Base-by-base conservation (phyloP, 2,329 filamentous ascomycete genomes). In the Rhynchosporium agropyri region DNA sequence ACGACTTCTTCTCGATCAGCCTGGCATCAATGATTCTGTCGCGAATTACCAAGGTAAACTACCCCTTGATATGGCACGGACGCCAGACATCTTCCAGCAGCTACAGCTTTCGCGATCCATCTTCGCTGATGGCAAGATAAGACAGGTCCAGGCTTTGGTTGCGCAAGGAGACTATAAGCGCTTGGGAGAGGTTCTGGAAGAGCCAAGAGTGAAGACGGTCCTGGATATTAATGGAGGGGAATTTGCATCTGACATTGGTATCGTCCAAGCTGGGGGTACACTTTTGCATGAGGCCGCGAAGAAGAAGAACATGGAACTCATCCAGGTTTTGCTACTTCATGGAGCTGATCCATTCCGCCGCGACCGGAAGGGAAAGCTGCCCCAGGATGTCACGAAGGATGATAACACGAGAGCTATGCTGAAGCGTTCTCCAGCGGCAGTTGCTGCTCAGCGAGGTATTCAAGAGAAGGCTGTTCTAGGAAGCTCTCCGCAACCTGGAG, bases 381-480 rank as follows among this genome's bases (percentile, higher is more conserved):
- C 95, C 2, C 95, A 99, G 74, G 94, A 97, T 76, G 89, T 97
- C 51, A 98, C 95, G 58, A 97, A 95, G 74, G 95, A 99, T 75
- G 95, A 99, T 73, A 85, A 86, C 64, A 97, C 92, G 15, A 86
- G 89, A 63, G 87, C 90, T 9, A 94, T 99, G 73, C 79, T 99
- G 54, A 99, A 98, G 79, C 91, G 89, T 72, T 98, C 94, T 0
- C 95, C 95, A 5, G 95, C 95, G 12, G 95, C 95, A 6, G 92
- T 95, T 7, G 93, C 92, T 13, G 95, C 95, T 1, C 95, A 98
- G 77, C 85, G 94, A 61, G 93, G 92, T 43, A 97, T 99, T 42
- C 95, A 99, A 76, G 95, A 99, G 77, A 97, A 95, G 79, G 95
- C 93, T 0, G 96, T 99, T 3, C 83, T 99, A 15, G 94, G 92